Evolutionary conservation across 441 rosid species (phyloP).

Genomic region (Syzygium malaccense): DNA sequence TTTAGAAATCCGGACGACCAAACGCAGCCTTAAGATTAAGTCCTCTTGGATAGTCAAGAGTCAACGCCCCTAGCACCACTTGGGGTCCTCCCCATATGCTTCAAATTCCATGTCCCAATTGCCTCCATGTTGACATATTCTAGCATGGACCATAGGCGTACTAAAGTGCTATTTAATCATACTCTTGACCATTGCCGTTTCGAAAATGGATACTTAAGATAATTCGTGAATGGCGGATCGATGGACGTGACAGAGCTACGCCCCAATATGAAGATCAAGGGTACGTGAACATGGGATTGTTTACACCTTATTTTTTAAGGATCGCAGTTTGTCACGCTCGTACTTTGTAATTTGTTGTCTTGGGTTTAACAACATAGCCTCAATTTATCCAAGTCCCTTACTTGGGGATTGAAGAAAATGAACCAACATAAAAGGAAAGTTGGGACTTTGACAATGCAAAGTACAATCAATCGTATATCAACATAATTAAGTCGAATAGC

Average conservation of each 20-base stretch:
- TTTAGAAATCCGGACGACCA: no score
- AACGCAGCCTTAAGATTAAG: background rate
- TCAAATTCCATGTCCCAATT: background rate
- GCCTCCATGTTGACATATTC: background rate
- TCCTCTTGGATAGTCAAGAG: background rate
- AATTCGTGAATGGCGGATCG: background rate
- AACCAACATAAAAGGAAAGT: background rate
- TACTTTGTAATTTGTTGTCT: background rate
- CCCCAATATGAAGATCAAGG: background rate
- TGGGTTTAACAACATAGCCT: background rate
- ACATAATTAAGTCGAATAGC: background rate
- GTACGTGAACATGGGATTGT: background rate
- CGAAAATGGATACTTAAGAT: background rate
- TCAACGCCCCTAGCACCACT: background rate
- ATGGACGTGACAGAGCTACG: fast-evolving
- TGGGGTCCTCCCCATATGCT: background rate
- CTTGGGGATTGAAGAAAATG: background rate
- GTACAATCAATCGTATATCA: background rate
- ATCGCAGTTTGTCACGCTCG: background rate
- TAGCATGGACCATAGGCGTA: background rate
- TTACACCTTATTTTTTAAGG: background rate
- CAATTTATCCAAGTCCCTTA: background rate
- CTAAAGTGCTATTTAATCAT: background rate
- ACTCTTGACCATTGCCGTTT: background rate
- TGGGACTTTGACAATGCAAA: background rate